phyloP scores from a whole-genome alignment of 495 filamentous ascomycete genomes.

The Monascus purpureus region DNA sequence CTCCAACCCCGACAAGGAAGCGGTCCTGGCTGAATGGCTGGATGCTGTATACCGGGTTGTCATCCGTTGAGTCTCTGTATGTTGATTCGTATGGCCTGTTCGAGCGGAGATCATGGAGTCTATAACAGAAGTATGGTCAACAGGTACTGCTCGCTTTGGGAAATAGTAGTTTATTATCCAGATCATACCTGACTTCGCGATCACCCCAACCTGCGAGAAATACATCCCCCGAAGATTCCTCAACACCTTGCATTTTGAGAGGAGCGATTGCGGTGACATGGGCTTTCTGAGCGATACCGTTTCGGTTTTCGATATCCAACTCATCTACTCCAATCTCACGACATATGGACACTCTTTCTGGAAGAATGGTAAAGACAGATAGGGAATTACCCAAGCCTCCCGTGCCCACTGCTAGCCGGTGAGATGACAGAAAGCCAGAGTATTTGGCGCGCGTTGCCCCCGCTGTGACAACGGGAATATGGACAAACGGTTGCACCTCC shows the following conservation, averaged over 20 bases:
- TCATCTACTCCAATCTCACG: slow-evolving; percentile 19
- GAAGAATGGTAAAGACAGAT: slow-evolving; percentile 33
- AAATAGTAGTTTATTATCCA: slow-evolving; percentile 1
- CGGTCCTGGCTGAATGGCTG: slow-evolving; percentile 39
- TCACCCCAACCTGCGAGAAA: slow-evolving; percentile 53
- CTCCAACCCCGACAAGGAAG: slow-evolving; percentile 42
- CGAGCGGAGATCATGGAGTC: slow-evolving; percentile 57
- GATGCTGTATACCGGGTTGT: slow-evolving; percentile 44
- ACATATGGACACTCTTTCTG: slow-evolving; percentile 19
- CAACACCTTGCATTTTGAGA: slow-evolving; percentile 20
- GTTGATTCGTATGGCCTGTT: slow-evolving; percentile 25
- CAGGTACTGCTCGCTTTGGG: no score
- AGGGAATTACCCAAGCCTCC: slow-evolving; percentile 32
- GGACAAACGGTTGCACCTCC: slow-evolving; percentile 24
- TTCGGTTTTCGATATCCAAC: slow-evolving; percentile 11
- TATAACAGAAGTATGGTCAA: no score
- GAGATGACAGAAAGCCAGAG: slow-evolving; percentile 36
- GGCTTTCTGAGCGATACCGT: slow-evolving; percentile 11
- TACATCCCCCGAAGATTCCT: slow-evolving; percentile 26
- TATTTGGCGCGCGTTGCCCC: slow-evolving; percentile 24
- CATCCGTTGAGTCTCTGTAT: slow-evolving; percentile 43
- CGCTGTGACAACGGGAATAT: slow-evolving; percentile 14
- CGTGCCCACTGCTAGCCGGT: slow-evolving; percentile 35
- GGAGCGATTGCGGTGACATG: slow-evolving; percentile 39
- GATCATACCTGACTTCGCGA: slow-evolving; percentile 34